Evolutionary conservation across 768 basidiomycete genomes (phyloP), one percentile per base, ranked within the genome.

Genomic region (Hericium alpestre): DNA sequence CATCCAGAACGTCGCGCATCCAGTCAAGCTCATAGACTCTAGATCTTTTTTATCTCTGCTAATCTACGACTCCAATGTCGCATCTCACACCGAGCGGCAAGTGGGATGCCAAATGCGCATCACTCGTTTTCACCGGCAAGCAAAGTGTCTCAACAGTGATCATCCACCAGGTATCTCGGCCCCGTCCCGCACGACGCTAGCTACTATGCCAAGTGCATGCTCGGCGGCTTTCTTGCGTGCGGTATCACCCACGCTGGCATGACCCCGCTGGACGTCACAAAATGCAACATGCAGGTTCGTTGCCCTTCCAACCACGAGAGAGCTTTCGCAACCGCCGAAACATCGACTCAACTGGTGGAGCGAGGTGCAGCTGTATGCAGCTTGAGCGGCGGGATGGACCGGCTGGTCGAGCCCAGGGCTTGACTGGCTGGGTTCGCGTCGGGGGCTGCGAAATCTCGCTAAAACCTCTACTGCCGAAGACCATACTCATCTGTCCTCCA

Each of bases 221-320:
- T 93, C 64, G 90, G 90, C 67, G 91, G 91, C 80, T 76, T 77
- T 54, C 78, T 93, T 62, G 90, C 91, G n/a, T 93, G 91, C 65
- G 91, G 91, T 73, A 25, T 88, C 68, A 93, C 91, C 61, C 91
- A 93, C 68, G 90, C 88, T 13, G 87, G 84, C 65, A 84, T 91
- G 70, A 90, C 89, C 11, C 89, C 89, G 38, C 80, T 91, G 59
- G 89, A 91, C 74, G 89, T 91, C 56, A 86, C 86, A 63, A 91
- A 91, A 74, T 90, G 89, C 72, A 91, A 91, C 78, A 91, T 91
- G 86, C 89, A 91, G 85, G 88, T 82, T 41, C 39, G 78, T 68
- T 1, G 22, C 32, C 32, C 6, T 6, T 32, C 32, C 32, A 32
- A 32, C 32, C 32, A 32, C 9, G 6, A 10, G 9, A 32, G 6